Evolutionary conservation across 306 rosid species (phyloP).

Genomic region (Pachyrhizus erosus): DNA sequence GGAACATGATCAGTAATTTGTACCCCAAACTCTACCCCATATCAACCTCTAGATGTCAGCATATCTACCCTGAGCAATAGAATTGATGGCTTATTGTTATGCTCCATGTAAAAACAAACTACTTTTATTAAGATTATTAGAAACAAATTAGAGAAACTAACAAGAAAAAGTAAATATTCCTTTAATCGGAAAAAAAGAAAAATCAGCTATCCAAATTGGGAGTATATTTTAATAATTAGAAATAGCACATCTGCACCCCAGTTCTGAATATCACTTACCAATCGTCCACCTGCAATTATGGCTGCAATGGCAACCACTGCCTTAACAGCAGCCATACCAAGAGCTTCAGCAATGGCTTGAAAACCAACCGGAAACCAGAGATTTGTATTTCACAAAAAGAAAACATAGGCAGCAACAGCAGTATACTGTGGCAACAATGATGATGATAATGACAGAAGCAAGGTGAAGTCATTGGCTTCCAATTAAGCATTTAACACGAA

Average conservation of each 20-base stretch:
- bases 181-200: constrained; percentile 13
- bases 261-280: constrained; percentile 68
- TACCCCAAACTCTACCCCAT: background rate
- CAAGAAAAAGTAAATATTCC: constrained; percentile 5
- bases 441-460: constrained; percentile 7
- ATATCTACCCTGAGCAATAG: background rate
- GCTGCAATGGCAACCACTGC: constrained; percentile 92
- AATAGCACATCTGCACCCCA: constrained; percentile 11
- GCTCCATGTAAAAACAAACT: background rate
- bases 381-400: constrained; percentile 38
- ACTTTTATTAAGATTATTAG: background rate
- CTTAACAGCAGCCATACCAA: constrained; percentile 97
- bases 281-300: constrained; percentile 97
- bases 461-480: constrained; percentile 31
- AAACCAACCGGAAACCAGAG: constrained; percentile 79
- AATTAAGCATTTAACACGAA: constrained; percentile 17
- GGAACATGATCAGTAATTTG: constrained; percentile 24
- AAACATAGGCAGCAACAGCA: constrained; percentile 34
- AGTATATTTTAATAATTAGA: constrained; percentile 21
- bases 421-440: constrained; percentile 32
- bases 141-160: constrained; percentile 3
- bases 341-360: constrained; percentile 99
- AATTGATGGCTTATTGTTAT: background rate
- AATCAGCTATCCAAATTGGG: constrained; percentile 7
- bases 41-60: constrained; percentile 37